Conservation (phyloP, 2,329 filamentous ascomycete genomes). For the Diplodia sapinea region DNA sequence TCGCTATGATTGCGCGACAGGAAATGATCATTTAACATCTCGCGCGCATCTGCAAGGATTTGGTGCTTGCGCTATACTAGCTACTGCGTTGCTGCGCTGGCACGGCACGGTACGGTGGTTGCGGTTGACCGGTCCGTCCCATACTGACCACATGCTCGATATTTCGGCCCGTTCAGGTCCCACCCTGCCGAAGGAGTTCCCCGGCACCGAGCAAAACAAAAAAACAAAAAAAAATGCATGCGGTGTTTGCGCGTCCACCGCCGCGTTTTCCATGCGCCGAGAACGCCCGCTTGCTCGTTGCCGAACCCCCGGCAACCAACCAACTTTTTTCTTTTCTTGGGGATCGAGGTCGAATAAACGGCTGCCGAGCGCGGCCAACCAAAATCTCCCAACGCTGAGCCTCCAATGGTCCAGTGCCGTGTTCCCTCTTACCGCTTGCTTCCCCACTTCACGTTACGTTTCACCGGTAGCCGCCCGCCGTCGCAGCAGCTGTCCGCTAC, state of each 20-base stretch:
- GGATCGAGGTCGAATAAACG: neutral
- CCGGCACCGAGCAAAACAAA: too few species aligned
- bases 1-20: neutral
- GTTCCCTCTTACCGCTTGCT: neutral
- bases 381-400: neutral
- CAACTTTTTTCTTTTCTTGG: neutral
- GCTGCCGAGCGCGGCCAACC: neutral
- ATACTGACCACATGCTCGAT: neutral
- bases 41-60: neutral
- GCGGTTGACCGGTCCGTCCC: neutral
- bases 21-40: neutral
- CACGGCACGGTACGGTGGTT: too few species aligned
- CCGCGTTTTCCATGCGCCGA: neutral
- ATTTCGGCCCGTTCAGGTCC: neutral
- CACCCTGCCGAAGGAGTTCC: neutral
- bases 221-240: neutral
- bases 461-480: neutral
- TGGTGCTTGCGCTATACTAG: neutral
- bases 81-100: neutral
- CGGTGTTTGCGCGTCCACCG: neutral
- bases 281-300: neutral
- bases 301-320: too few species aligned
- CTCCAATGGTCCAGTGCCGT: slow-evolving; percentile 6
- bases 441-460: neutral
- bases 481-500: neutral